Percentiles rank a stretch among this genome's conserved stretches.
phyloP scores from a whole-genome alignment of 2,329 filamentous ascomycete species.

The Claviceps purpurea region DNA sequence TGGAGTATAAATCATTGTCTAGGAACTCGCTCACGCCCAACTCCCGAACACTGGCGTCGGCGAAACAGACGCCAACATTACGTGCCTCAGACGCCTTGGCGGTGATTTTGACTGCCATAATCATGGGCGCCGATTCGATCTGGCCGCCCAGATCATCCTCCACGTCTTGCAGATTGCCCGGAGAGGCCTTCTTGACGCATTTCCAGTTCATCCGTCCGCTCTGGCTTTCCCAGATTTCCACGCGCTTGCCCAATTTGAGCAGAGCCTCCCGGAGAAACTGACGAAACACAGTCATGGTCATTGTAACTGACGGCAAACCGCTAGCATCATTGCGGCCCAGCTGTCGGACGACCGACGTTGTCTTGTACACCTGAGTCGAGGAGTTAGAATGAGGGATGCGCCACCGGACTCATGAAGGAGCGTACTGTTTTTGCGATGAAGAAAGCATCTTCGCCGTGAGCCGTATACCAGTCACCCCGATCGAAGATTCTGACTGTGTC shows the following conservation, averaged over 20 bases:
- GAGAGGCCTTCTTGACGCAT: slow-evolving; percentile 79
- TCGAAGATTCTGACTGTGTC: slow-evolving; percentile 86
- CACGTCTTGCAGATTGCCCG: slow-evolving; percentile 90
- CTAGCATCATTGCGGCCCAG: slow-evolving; percentile 73
- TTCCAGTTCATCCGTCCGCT: slow-evolving; percentile 83
- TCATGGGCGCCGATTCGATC: slow-evolving; percentile 83
- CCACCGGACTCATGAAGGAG: not conserved
- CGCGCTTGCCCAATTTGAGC: slow-evolving; percentile 76
- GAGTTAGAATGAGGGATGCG: not conserved
- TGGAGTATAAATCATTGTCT: slow-evolving; percentile 98
- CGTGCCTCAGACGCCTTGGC: slow-evolving; percentile 77
- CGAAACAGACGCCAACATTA: slow-evolving; percentile 89
- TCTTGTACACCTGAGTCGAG: slow-evolving; percentile 75
- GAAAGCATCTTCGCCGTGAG: slow-evolving; percentile 74
- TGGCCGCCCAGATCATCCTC: slow-evolving; percentile 86
- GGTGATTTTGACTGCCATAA: slow-evolving; percentile 84
- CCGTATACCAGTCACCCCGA: slow-evolving; percentile 87
- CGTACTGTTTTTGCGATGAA: slow-evolving; percentile 67
- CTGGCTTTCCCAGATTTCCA: slow-evolving; percentile 77
- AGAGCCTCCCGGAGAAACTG: slow-evolving; percentile 92
- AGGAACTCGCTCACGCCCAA: slow-evolving; percentile 94
- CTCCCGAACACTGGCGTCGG: slow-evolving; percentile 90
- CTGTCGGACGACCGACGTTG: slow-evolving; percentile 85
- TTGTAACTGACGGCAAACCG: slow-evolving; percentile 84
- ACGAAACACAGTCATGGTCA: slow-evolving; percentile 88